Base-by-base conservation (phyloP, 345 rosid species). In the Leavenworthia alabamica region DNA sequence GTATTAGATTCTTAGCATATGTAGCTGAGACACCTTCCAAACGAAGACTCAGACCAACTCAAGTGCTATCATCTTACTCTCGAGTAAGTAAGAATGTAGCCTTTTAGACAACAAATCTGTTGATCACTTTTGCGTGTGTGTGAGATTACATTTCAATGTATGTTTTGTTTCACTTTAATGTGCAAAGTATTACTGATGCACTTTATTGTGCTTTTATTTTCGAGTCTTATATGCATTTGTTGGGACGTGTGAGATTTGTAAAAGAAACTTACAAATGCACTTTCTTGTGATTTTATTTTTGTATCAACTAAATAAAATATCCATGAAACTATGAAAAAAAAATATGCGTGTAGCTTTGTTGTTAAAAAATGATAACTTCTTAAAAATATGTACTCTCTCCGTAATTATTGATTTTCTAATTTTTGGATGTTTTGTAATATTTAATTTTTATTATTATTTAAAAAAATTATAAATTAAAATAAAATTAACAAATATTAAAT, bases 141-240 rank as follows among this genome's bases (percentile, higher is more conserved):
- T 13, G 64, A 58, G 41, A 19, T 58, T 58, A 19, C 72, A 49
- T 59, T 59, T 49, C 45, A 20, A 40, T 50, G 45, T 50, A 23
- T 23, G 12, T 40, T 39, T 2, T 37, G n/a, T n/a, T 4, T 59
- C 19, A 39, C 12, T 59, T 58, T 3, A 58, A 5, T 14, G 2
- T 59, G 53, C 72, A 58, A 31, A 29, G 19, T 56, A 14, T 67
- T 20, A 20, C 22, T 20, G 2, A 20, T 11, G 27, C 66, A 41
- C 47, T 42, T 60, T 39, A 54, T 60, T 60, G 67, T 52, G 47
- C 61, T 68, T 51, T 53, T 9, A 33, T 43, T 68, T 8, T 60
- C 27, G 26, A 39, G 26, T 57, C 33, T 24, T 68, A 59, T 59
- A 23, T 59, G 51, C 27, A 67, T 46, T 2, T 58, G 37, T 29